phyloP scores from a whole-genome alignment of 257 asterid species.

The Paulownia fortunei region DNA sequence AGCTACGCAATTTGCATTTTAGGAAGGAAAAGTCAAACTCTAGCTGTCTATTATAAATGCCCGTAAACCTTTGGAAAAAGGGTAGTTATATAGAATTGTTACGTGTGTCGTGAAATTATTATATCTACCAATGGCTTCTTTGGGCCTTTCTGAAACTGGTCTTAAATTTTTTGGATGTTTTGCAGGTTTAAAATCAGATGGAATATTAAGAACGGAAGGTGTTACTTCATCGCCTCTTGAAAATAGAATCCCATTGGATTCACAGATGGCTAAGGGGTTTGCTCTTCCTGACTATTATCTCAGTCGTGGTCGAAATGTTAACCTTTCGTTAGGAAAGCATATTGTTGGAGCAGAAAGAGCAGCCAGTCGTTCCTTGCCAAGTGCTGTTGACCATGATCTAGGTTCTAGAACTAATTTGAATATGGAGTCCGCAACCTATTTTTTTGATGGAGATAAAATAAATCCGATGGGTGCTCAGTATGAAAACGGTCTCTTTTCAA shows the following conservation, averaged over 20 bases:
- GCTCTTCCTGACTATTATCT: conserved; percentile 63
- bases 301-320: conserved; percentile 61
- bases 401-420: conserved; percentile 57
- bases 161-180: conserved; percentile 13
- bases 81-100: conserved; percentile 16
- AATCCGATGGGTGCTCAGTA: conserved; percentile 67
- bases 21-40: conserved; percentile 21
- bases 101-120: neutral
- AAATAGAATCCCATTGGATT: conserved; percentile 58
- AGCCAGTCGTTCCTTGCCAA: conserved; percentile 77
- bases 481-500: conserved; percentile 91
- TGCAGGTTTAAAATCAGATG: conserved; percentile 70
- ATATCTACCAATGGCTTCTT: neutral
- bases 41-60: neutral
- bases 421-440: conserved; percentile 56
- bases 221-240: conserved; percentile 64
- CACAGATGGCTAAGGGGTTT: conserved; percentile 57
- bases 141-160: conserved; percentile 14
- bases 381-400: conserved; percentile 63
- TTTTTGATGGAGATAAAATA: conserved; percentile 63
- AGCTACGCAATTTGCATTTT: conserved; percentile 6
- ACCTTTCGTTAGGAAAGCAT: conserved; percentile 55
- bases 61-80: neutral
- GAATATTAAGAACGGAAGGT: conserved; percentile 48
- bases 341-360: conserved; percentile 61